phyloP scores from a whole-genome alignment of 2,329 filamentous ascomycete species.

The Stylonectria norvegica region DNA sequence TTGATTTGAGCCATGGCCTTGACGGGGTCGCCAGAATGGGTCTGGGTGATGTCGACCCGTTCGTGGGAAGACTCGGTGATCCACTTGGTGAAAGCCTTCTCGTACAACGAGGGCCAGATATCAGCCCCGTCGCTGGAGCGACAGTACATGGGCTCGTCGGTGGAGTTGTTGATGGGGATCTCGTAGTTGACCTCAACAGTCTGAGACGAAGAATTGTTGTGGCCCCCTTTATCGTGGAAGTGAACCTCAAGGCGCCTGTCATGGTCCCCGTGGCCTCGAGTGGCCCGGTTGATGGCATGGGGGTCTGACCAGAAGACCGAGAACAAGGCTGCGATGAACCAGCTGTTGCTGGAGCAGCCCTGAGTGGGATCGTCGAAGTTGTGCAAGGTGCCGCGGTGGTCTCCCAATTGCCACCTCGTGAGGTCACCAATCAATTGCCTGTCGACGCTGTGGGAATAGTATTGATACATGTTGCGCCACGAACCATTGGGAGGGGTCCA shows the following conservation, averaged over 20 bases:
- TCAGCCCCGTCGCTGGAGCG: constrained; percentile 39
- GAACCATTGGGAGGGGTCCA: constrained; percentile 39
- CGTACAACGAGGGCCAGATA: constrained; percentile 45
- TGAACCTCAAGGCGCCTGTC: constrained; percentile 32
- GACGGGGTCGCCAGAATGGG: constrained; percentile 40
- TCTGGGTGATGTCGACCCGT: constrained; percentile 41
- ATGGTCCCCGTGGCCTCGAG: constrained; percentile 21
- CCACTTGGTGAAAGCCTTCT: constrained; percentile 48
- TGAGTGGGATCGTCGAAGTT: constrained; percentile 42
- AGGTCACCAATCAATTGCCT: constrained; percentile 33
- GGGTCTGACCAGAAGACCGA: constrained; percentile 45
- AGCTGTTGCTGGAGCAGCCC: constrained; percentile 40
- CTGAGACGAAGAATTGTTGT: constrained; percentile 37
- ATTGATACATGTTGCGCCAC: constrained; percentile 40
- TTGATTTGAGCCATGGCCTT: constrained; percentile 46
- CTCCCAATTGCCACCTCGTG: constrained; percentile 26
- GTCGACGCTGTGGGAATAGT: constrained; percentile 32
- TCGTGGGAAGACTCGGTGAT: constrained; percentile 30
- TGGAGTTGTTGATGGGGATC: constrained; percentile 43
- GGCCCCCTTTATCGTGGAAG: constrained; percentile 44
- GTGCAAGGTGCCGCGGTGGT: constrained; percentile 16
- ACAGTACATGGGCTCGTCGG: constrained; percentile 41
- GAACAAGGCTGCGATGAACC: constrained; percentile 44
- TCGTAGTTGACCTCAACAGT: constrained; percentile 42
- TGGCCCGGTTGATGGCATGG: constrained; percentile 38